Conservation (phyloP, 257 asterid species). For the Cordia subcordata region DNA sequence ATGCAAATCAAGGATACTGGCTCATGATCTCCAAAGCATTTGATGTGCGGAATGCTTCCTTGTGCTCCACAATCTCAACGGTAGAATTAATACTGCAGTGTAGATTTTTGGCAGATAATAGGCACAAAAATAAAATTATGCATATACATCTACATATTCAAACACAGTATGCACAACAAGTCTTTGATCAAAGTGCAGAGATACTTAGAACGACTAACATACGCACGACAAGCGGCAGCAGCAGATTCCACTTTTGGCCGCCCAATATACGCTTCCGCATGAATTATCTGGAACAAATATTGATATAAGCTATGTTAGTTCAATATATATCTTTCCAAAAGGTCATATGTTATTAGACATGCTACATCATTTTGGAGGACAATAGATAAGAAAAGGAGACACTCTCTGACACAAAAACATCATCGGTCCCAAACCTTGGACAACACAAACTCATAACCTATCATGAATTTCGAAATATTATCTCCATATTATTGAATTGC, state of each 20-base stretch:
- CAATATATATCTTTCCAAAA: too few relatives aligned
- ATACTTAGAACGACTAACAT: slow-evolving; percentile 22
- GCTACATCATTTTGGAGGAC: too few relatives aligned
- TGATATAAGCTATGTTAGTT: neutral
- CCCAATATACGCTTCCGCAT: slow-evolving; percentile 89
- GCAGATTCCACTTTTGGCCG: slow-evolving; percentile 97
- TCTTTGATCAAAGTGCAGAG: neutral
- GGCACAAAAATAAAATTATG: neutral
- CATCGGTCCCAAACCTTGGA: too few relatives aligned
- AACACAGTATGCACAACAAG: neutral
- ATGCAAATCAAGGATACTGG: slow-evolving; percentile 45
- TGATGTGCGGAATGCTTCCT: slow-evolving; percentile 76
- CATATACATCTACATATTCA: slow-evolving; percentile 1
- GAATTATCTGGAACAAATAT: slow-evolving; percentile 60
- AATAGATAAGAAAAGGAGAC: too few relatives aligned
- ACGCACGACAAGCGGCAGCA: slow-evolving; percentile 95
- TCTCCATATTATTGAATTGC: too few relatives aligned
- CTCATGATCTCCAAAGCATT: slow-evolving; percentile 79
- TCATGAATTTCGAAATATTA: too few relatives aligned
- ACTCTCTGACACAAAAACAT: too few relatives aligned
- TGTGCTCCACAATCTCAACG: slow-evolving; percentile 71
- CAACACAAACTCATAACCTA: too few relatives aligned
- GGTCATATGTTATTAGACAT: neutral
- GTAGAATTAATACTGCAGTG: slow-evolving; percentile 72
- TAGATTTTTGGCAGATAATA: slow-evolving; percentile 2